Evolutionary conservation across 2,329 filamentous ascomycete species (phyloP).

Genomic region (Pyricularia grisea): DNA sequence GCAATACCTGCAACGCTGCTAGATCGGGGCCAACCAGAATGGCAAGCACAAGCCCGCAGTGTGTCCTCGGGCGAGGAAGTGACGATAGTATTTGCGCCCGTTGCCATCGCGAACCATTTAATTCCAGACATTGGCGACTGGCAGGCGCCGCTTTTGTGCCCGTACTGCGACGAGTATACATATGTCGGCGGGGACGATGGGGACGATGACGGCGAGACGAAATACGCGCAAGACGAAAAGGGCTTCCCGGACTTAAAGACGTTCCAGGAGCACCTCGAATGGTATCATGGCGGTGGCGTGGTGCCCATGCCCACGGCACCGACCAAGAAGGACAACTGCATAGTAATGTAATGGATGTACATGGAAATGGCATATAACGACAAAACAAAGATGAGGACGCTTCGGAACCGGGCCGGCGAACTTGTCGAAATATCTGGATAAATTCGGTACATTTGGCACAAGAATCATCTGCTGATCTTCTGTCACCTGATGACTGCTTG

Average conservation of each 20-base stretch:
- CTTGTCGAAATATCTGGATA: not conserved
- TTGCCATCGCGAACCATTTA: constrained; percentile 49
- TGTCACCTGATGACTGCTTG: constrained; percentile 1
- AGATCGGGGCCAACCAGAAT: constrained; percentile 28
- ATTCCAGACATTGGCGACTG: constrained; percentile 40
- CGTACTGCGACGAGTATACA: constrained; percentile 45
- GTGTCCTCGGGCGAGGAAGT: constrained; percentile 33
- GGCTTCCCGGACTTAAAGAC: constrained; percentile 38
- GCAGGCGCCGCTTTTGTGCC: constrained; percentile 41
- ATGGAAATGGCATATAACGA: not conserved
- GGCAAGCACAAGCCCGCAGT: constrained; percentile 40
- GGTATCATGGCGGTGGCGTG: constrained; percentile 38
- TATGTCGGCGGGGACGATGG: constrained; percentile 34
- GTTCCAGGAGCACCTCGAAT: constrained; percentile 46
- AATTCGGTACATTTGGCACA: not conserved
- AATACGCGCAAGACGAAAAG: constrained; percentile 34
- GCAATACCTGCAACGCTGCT: constrained; percentile 2
- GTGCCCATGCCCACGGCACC: constrained; percentile 26
- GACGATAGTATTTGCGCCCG: constrained; percentile 43
- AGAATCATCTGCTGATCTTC: not conserved
- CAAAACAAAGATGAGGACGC: not conserved
- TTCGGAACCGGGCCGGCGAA: not conserved
- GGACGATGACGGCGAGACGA: constrained; percentile 40
- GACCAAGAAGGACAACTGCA: constrained; percentile 27
- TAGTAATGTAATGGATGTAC: constrained; percentile 10